Evolutionary conservation across 225 moss, liverwort and hornwort species (phyloP).

Genomic region (Sphagnum tenellum): DNA sequence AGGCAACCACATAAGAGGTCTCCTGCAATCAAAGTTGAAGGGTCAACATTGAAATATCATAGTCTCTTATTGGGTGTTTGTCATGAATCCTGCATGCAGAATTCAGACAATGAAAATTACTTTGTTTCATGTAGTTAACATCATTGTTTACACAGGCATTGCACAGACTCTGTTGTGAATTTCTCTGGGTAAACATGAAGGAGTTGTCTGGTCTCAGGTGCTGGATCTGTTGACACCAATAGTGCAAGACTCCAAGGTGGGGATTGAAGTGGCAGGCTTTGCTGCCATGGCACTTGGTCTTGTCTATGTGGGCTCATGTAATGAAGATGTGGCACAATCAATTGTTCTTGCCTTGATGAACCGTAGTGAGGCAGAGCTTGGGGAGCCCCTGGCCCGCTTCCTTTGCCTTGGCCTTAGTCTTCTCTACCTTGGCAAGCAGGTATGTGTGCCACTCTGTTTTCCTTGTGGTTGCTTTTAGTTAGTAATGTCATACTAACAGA

Average conservation of each 20-base stretch:
- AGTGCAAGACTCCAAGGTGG: conserved; percentile 71
- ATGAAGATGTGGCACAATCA: conserved; percentile 89
- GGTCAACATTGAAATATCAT: no score
- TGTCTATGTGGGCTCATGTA: conserved; percentile 91
- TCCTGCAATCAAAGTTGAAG: no score
- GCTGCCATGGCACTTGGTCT: conserved; percentile 91
- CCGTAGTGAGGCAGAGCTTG: conserved; percentile 78
- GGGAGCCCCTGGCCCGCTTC: conserved; percentile 89
- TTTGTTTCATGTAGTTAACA: no score
- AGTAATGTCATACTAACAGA: no score
- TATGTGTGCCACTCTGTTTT: conserved; percentile 4
- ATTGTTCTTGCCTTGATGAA: conserved; percentile 96
- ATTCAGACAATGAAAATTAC: no score
- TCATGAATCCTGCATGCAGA: no score
- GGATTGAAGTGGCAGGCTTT: conserved; percentile 83
- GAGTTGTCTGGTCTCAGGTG: conserved; percentile 19
- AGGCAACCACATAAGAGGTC: no score
- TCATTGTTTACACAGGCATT: no score
- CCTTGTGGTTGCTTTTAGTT: no score
- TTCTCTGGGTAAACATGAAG: no score
- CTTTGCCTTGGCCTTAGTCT: conserved; percentile 97
- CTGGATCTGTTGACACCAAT: conserved; percentile 88
- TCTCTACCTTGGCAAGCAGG: conserved; percentile 95
- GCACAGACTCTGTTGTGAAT: no score
- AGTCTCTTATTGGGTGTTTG: no score